These are phyloP conservation scores for Diaporthe eres DNA, from an alignment of 2,329 filamentous ascomycete species.

Conservation along the genomic window DNA sequence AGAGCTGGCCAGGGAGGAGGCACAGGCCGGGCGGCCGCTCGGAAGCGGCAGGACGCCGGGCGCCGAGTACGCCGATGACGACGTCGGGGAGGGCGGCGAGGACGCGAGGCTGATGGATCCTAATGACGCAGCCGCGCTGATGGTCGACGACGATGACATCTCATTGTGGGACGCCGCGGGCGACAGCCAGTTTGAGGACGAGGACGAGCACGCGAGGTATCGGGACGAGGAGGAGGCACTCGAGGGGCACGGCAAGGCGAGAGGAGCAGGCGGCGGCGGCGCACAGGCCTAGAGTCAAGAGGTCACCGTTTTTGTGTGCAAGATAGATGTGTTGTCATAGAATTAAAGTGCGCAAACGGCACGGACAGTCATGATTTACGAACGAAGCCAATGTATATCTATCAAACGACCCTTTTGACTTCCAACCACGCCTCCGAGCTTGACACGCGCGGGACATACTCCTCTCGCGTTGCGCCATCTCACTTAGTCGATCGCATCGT, in stretches of 20 bases:
- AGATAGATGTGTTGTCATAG: conserved; percentile 36
- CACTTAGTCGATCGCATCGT: conserved; percentile 72
- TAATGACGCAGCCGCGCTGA: conserved; percentile 64
- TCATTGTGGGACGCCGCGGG: conserved; percentile 67
- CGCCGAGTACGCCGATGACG: conserved; percentile 56
- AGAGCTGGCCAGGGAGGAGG: conserved; percentile 67
- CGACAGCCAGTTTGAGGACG: conserved; percentile 52
- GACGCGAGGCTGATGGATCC: conserved; percentile 48
- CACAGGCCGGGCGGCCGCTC: conserved; percentile 46
- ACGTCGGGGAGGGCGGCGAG: conserved; percentile 56
- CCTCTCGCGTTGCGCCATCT: not conserved
- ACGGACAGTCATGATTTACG: conserved; percentile 45
- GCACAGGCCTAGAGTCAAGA: conserved; percentile 12
- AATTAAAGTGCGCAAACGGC: conserved; percentile 41
- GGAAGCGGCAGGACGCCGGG: conserved; percentile 32
- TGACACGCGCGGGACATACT: not conserved
- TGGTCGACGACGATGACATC: conserved; percentile 70
- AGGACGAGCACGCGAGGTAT: conserved; percentile 45
- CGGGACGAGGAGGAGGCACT: conserved; percentile 49
- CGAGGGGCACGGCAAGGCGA: conserved; percentile 43
- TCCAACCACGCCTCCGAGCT: not conserved
- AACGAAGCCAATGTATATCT: conserved; percentile 21
- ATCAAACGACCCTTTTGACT: not conserved
- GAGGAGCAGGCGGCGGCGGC: conserved; percentile 34
- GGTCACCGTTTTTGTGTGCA: not conserved